Base-by-base conservation (phyloP, 768 basidiomycete genomes). In the Mycena rosella region DNA sequence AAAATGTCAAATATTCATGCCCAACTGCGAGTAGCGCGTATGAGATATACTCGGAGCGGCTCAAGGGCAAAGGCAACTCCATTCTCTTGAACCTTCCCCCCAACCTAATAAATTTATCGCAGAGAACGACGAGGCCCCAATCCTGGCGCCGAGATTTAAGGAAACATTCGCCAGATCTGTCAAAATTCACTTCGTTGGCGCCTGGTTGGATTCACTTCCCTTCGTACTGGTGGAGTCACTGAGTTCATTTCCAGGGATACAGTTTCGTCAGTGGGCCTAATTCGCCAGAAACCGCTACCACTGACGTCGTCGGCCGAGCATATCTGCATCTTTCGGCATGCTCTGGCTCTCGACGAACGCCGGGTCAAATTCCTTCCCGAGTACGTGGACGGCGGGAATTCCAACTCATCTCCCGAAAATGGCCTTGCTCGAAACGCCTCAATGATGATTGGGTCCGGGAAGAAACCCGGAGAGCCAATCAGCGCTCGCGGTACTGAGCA, bases 311-410 rank as follows among this genome's bases (percentile, higher is more conserved):
- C 63, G 0, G 63, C 63, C 0, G 34, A 49, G 14, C 63, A 64
- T n/a, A 56, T 64, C 14, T 64, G 63, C 34, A 57, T 51, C 13
- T 64, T 64, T 26, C 63, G 63, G 11, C 63, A 64, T 57, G 63
- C 63, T 4, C 27, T 64, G 17, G 63, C 63, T 11, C 20, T 64
- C 10, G 49, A 51, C 26, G 49, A 51, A 17, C 49, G 49, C 8
- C 49, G 49, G 15, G 49, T 51, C 27, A 51, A 51, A 17, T 51
- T 51, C 29, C 49, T 51, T 29, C 49, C 49, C 2, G 53, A 54
- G 24, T 54, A 36, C 24, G 34, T 54, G 22, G 53, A 22, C 34
- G 53, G 53, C 3, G 60, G 60, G 24, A 32, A n/a, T n/a, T 54
- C 51, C 2, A 22, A 45, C n/a, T n/a, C 20, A 13, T 45, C 44